Base-by-base conservation (phyloP, 768 basidiomycete genomes). In the Macrolepiota albuminosa region DNA sequence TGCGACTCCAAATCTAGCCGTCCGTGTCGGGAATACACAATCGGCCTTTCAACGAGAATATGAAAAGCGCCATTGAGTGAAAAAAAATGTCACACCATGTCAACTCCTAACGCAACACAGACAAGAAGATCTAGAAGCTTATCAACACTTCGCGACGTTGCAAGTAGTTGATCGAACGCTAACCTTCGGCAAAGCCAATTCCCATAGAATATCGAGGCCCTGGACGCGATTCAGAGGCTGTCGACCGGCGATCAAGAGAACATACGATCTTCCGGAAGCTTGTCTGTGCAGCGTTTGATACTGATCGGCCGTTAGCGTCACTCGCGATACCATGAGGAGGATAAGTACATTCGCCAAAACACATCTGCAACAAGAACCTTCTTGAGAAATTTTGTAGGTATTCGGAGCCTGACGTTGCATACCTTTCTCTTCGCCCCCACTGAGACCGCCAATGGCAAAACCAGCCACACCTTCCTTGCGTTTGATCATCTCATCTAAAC, bases 171-270 rank as follows among this genome's bases (percentile, higher is more conserved):
- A 34, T 8, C 34, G n/a, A 34, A 37, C 33, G 50, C 50, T 62
- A 40, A 91, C 91, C 91, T 84, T 95, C 93, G 33, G 93, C 92
- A 71, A 93, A 95, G 9, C 93, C 93, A 46, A 95, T 83, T 1
- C 93, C 94, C 93, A 96, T 96, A 4, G 88, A 87, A 74, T 95
- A 96, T 64, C 93, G 82, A 9, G 93, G 93, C 48, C 91, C 91
- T 93, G 60, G 45, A 13, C 43, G 52, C 53, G 33, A 34, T 60
- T 72, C 51, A 69, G 55, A 51, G 43, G 50, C 37, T 40, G 31
- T 40, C 21, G 34, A 14, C 36, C 56, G 49, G 36, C 56, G 60
- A 56, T 51, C 50, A 46, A 42, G 37, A 31, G 14, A 10, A 76
- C 89, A 66, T 66, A 91, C 90, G 82, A 66, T 94, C 91, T 70